Evolutionary conservation across 176 grass and related monocot genomes (phyloP), one percentile per base, ranked within the genome.

Genomic region (Miscanthus lutarioriparius): DNA sequence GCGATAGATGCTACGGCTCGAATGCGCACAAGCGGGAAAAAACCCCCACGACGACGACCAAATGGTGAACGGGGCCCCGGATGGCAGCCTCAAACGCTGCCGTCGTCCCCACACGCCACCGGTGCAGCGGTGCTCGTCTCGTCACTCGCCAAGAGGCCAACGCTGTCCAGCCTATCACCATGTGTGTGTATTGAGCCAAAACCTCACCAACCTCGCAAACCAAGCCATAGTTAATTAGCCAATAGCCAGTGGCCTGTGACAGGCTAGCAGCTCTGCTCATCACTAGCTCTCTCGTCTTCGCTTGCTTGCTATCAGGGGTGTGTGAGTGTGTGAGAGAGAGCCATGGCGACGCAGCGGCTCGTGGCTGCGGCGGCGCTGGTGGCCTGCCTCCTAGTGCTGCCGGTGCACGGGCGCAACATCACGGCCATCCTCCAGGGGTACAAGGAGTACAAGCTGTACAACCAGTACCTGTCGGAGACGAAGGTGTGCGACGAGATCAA

Each of bases 401-500:
- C 62, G 73, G 74, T 20, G 56, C 40, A 53, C 38, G 89, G 73
- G 36, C 91, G 90, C 89, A 98, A 98, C 85, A 98, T 98, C 74
- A 98, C 93, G 33, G 81, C 91, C 20, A 94, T 98, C 69, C 89
- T 98, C 2, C 71, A 78, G 35, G 83, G 91, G 10, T 92, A 83
- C 70, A 90, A 91, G 23, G 93, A 94, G 64, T 98, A 95, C 88
- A 90, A 87, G 36, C 69, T 84, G 64, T 98, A 93, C 87, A 98
- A 94, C 91, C 85, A 77, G 83, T 98, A 95, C 78, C 89, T 98
- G 16, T 86, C 93, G 28, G 88, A 92, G 84, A 98, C 96, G 25
- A 90, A 90, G 84, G 96, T 98, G 33, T 94, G 93, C 85, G 96
- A 98, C 45, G 96, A 98, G 93, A 94, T 98, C 89, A 95, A 98